These are phyloP conservation scores for Pleurotus cornucopiae DNA, from an alignment of 768 basidiomycete genomes.

Conservation along the genomic window DNA sequence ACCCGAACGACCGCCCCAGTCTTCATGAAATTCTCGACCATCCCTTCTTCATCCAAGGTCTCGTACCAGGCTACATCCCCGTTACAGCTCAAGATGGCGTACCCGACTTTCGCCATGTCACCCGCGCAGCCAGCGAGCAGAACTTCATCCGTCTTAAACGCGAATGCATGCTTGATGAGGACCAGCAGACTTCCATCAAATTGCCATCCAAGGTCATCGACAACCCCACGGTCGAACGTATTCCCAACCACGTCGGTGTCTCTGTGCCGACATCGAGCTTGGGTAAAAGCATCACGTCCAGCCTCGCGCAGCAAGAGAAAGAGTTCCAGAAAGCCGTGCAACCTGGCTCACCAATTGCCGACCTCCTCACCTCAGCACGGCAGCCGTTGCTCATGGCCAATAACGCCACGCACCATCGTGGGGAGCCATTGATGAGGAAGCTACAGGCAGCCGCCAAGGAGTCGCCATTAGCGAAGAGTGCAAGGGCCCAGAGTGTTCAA, in stretches of 20 bases:
- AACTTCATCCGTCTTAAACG: conserved; percentile 72
- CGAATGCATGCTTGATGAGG: conserved; percentile 60
- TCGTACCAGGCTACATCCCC: conserved; percentile 79
- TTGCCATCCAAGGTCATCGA: conserved; percentile 28
- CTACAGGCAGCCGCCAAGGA: conserved; percentile 17
- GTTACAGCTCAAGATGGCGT: conserved; percentile 67
- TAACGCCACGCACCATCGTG: conserved; percentile 18
- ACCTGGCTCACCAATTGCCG: conserved; percentile 91
- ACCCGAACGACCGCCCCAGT: conserved; percentile 79
- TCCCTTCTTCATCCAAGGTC: conserved; percentile 77
- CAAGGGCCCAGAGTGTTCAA: conserved; percentile 4
- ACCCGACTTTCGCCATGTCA: conserved; percentile 74
- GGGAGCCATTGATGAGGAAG: conserved; percentile 27
- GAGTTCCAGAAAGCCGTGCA: conserved; percentile 97
- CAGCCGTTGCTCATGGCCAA: conserved; percentile 79
- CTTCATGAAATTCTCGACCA: conserved; percentile 84
- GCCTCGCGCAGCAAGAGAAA: conserved; percentile 82
- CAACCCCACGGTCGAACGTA: background rate
- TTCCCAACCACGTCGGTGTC: conserved; percentile 6
- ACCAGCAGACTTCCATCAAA: conserved; percentile 41
- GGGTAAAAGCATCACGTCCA: conserved; percentile 46
- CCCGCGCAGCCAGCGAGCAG: conserved; percentile 50
- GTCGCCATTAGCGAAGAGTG: conserved; percentile 9
- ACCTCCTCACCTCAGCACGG: conserved; percentile 81
- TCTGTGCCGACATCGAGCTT: conserved; percentile 9